Evolutionary conservation across 345 rosid species (phyloP), one percentile per base, ranked within the genome.

Genomic region (Pseudoturritis turrita): DNA sequence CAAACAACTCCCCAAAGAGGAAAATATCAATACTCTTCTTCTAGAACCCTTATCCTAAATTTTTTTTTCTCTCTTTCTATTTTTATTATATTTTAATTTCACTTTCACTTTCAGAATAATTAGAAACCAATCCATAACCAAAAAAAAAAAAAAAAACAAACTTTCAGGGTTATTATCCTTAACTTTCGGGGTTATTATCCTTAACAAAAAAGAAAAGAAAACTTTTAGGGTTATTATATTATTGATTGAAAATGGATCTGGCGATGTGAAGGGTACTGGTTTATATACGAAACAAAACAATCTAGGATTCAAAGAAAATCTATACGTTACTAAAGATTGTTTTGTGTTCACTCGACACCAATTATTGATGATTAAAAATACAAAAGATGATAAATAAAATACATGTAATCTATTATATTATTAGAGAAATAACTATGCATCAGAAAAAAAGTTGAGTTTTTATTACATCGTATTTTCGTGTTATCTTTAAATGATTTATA

Each of bases 41-140:
- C 74, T 68, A 75, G 58, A 68, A 68, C 51, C 33, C 74, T 75
- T 75, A 75, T 75, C 70, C 65, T 54, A 33, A 43, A 23, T 51
- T 33, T 22, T 31, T 33, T 51, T 33, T 22, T 31, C 18, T 59
- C 23, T 68, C n/a, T 68, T 14, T 49, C 1, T 10, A 26, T 3
- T 43, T 3, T 6, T 65, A 31, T 33, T 72, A 13, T 47, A 13
- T 10, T 10, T 43, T n/a, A n/a, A n/a, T n/a, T 11, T 21, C 29
- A 2, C 3, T 6, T 63, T 73, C 45, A 8, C 25, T 73, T 63
- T 35, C 58, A 35, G 49, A 56, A 73, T 37, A 37, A 47, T 73
- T 65, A 25, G 18, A 46, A 47, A 73, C 50, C 65, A 46, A 35
- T 73, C 65, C 57, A n/a, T n/a, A n/a, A n/a, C n/a, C n/a, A n/a